Evolutionary conservation across 805 yeast genomes (phyloP), one percentile per base, ranked within the genome.

Genomic region (Cyberlindnera samutprakarnensis): DNA sequence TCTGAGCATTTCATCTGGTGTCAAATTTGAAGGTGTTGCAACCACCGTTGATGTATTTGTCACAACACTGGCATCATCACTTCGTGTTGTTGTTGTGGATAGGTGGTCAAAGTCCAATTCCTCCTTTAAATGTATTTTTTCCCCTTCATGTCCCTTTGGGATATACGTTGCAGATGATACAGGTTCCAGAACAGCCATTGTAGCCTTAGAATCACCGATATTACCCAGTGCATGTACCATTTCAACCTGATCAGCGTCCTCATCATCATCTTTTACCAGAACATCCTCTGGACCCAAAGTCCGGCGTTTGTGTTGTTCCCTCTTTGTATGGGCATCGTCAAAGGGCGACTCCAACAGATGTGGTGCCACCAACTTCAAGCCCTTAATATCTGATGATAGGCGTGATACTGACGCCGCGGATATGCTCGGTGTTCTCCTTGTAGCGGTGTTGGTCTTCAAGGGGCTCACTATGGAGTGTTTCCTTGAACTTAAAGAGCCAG

Each of bases 111-210:
- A 29, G 9, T 39, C 42, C 36, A 38, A 14, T 7, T 38, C 42
- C 18, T 45, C 44, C 25, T 28, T 26, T 18, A 38, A 34, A 9
- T 29, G 34, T 1, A 38, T 37, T 22, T 25, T 32, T 14, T 46
- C 54, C 18, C 31, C 26, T 10, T 54, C 54, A 13, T 76, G 71
- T 4, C 72, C 68, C 49, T 78, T 84, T 3, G 87, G 87, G 35
- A 75, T 68, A 48, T 78, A 79, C 1, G 84, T 76, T 1, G 85
- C 86, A 2, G 81, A 73, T 0, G 82, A 74, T 0, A 76, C 71
- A 1, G 84, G 83, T 37, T 78, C 79, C 27, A 73, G 43, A 0
- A 56, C 30, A 3, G 38, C 31, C 21, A 32, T 25, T 12, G 29
- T 37, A 2, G 37, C 36, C 9, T 28, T 37, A 10, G 19, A 11